phyloP scores from a whole-genome alignment of 2,329 filamentous ascomycete species.

The Rosellinia necatrix region DNA sequence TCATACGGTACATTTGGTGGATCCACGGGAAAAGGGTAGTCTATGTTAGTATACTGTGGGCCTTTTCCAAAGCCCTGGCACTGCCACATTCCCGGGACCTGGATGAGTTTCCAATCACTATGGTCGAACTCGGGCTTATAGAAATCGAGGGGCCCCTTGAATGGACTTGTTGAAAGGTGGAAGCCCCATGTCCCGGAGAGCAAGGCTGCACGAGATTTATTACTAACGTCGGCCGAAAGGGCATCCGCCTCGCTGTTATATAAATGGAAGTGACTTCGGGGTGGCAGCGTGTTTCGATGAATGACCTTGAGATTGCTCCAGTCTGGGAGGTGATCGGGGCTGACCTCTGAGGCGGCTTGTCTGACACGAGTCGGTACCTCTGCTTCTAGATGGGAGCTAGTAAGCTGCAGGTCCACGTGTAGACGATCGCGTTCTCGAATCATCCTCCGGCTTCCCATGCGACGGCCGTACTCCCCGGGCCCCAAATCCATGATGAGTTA shows the following conservation, averaged over 20 bases:
- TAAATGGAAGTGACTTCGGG: slow-evolving; percentile 59
- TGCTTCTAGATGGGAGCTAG: neutral
- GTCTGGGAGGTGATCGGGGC: slow-evolving; percentile 51
- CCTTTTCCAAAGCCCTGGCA: slow-evolving; percentile 64
- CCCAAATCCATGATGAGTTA: slow-evolving; percentile 9
- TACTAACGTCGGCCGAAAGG: slow-evolving; percentile 45
- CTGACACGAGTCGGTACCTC: neutral
- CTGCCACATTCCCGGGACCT: slow-evolving; percentile 71
- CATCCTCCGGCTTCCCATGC: slow-evolving; percentile 6
- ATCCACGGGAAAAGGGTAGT: slow-evolving; percentile 66
- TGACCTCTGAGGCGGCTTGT: slow-evolving; percentile 25
- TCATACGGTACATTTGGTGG: slow-evolving; percentile 68
- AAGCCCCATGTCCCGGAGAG: slow-evolving; percentile 63
- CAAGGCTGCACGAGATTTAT: slow-evolving; percentile 46
- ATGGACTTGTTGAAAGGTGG: slow-evolving; percentile 51
- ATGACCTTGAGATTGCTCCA: slow-evolving; percentile 66
- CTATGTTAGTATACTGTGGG: slow-evolving; percentile 67
- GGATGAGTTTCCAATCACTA: slow-evolving; percentile 50
- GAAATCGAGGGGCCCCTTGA: slow-evolving; percentile 50
- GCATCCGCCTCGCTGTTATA: slow-evolving; percentile 56
- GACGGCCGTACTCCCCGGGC: neutral
- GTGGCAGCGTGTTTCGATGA: slow-evolving; percentile 62
- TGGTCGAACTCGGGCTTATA: slow-evolving; percentile 44
- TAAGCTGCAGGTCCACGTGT: slow-evolving; percentile 32
- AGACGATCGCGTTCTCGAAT: slow-evolving; percentile 29